phyloP scores from a whole-genome alignment of 2,329 filamentous ascomycete species.

The Claviceps sp. region DNA sequence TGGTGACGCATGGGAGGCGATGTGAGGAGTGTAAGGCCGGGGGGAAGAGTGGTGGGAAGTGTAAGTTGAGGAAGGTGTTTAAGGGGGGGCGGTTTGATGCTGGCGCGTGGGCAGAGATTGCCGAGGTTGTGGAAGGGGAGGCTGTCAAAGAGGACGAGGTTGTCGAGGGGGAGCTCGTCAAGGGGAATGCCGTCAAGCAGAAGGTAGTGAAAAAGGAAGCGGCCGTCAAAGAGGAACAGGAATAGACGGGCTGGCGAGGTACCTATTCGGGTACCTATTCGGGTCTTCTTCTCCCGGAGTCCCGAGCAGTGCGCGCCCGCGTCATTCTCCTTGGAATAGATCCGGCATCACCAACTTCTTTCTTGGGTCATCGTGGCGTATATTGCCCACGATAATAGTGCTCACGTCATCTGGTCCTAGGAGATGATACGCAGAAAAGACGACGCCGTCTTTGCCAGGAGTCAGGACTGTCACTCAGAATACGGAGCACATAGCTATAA shows the following conservation, averaged over 20 bases:
- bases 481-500: too few relatives aligned
- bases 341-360: too few relatives aligned
- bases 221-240: background rate
- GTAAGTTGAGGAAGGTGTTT: constrained; percentile 28
- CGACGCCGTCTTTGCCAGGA: too few relatives aligned
- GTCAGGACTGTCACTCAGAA: too few relatives aligned
- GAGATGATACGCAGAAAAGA: too few relatives aligned
- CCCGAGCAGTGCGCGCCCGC: too few relatives aligned
- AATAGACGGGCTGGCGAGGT: background rate
- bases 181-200: background rate
- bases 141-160: background rate
- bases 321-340: too few relatives aligned
- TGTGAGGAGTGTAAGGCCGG: constrained; percentile 33
- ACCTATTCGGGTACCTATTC: too few relatives aligned
- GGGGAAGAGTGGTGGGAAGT: constrained; percentile 24
- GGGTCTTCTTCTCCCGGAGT: too few relatives aligned
- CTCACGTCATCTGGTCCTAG: too few relatives aligned
- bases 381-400: too few relatives aligned
- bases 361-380: too few relatives aligned
- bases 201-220: background rate
- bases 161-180: background rate
- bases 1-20: constrained; percentile 32
- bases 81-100: constrained; percentile 13
- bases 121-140: background rate
- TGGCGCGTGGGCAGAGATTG: constrained; percentile 5